These are phyloP conservation scores for Teratosphaeria pseudoeucalypti DNA, from an alignment of 2,329 filamentous ascomycete genomes.

Conservation along the genomic window DNA sequence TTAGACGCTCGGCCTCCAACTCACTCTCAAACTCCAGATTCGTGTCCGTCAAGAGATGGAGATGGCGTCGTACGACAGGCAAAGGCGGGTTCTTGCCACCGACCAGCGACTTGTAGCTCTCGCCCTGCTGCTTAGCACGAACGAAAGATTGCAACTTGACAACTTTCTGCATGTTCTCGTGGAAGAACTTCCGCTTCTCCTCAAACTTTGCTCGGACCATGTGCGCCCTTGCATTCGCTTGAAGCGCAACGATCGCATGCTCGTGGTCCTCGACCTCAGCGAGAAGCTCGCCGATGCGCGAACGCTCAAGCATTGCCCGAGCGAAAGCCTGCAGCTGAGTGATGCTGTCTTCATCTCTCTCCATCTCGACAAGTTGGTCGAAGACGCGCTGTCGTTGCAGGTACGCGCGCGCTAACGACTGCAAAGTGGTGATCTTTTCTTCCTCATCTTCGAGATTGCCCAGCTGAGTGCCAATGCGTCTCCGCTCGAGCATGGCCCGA, in stretches of 20 bases:
- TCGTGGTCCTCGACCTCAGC: conserved; percentile 74
- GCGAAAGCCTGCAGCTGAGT: conserved; percentile 62
- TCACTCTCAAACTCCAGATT: conserved; percentile 99
- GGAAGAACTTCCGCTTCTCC: conserved; percentile 80
- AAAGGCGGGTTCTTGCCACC: conserved; percentile 95
- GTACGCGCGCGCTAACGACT: conserved; percentile 57
- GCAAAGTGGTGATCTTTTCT: conserved; percentile 49
- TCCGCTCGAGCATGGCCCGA: conserved; percentile 38
- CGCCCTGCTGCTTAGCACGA: conserved; percentile 85
- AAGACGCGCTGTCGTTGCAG: conserved; percentile 51
- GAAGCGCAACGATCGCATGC: conserved; percentile 61
- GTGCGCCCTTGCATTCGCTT: conserved; percentile 62
- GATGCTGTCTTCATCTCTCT: conserved; percentile 57
- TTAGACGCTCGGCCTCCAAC: conserved; percentile 86
- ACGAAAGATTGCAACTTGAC: conserved; percentile 98
- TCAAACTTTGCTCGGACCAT: conserved; percentile 65
- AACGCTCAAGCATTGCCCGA: conserved; percentile 69
- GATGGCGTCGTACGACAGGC: conserved; percentile 94
- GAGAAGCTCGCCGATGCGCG: conserved; percentile 62
- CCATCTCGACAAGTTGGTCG: conserved; percentile 58
- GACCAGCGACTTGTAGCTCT: conserved; percentile 95
- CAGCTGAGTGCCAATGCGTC: conserved; percentile 34
- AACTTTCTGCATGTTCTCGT: conserved; percentile 97
- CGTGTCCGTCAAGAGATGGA: conserved; percentile 93
- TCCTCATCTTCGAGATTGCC: conserved; percentile 49